Percentiles rank a stretch among this genome's conserved stretches.
Conservation (phyloP, 1,139 yeast species). For the Geotrichum citri-aurantii region DNA sequence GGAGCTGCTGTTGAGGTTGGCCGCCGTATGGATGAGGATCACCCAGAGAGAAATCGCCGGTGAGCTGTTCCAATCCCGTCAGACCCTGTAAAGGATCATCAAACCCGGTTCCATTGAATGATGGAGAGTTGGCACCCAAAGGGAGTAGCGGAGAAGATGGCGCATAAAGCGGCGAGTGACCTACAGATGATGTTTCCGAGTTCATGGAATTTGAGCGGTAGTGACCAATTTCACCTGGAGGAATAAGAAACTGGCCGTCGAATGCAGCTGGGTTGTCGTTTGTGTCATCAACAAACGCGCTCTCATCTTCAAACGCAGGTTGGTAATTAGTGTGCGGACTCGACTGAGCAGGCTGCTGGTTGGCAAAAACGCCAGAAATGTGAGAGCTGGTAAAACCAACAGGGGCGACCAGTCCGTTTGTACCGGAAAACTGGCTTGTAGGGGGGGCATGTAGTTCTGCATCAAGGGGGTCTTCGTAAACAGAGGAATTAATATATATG, state of each 20-base stretch:
- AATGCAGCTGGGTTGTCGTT: not conserved
- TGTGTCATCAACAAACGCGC: not conserved
- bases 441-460: not conserved
- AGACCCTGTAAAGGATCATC: not conserved
- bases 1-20: not conserved
- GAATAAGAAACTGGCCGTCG: conserved; percentile 15
- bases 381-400: not conserved
- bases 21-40: not conserved
- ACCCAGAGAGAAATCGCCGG: conserved; percentile 10
- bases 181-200: conserved; percentile 22
- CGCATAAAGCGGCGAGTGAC: conserved; percentile 15
- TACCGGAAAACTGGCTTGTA: not conserved
- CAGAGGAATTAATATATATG: not conserved
- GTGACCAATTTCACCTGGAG: conserved; percentile 13
- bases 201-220: conserved; percentile 19
- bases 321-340: not conserved
- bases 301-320: not conserved
- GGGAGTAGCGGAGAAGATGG: conserved; percentile 16
- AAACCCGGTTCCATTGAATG: conserved; percentile 19
- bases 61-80: conserved; percentile 11
- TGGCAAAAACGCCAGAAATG: not conserved
- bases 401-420: not conserved
- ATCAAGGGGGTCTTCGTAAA: not conserved
- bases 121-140: conserved; percentile 21
- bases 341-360: not conserved